Base-by-base conservation (phyloP, 768 basidiomycete genomes). In the Russula earlei region DNA sequence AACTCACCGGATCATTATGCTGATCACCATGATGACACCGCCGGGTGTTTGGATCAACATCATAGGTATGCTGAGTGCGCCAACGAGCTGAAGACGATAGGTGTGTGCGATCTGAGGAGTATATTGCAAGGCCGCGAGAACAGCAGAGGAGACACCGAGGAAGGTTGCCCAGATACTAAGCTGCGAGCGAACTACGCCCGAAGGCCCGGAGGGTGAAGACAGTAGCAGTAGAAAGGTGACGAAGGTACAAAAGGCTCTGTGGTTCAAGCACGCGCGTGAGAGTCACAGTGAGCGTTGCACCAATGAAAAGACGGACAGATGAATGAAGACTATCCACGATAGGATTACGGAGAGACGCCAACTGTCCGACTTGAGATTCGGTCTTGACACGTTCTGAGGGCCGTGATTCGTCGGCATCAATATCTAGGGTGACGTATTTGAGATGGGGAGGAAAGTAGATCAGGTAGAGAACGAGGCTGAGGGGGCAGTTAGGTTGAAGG, bases 21-120 rank as follows among this genome's bases (percentile, higher is more conserved):
- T 88, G 4, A 84, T 59, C 6, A 90, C 86, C 85, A 97, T 94
- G n/a, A 90, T 66, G 3, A 89, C 72, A 1, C 88, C 85, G 4
- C 93, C 94, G 3, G 93, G 93, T 12, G 82, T 91, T 70, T 98
- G 95, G 15, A 99, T 89, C 46, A 81, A 71, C 95, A 99, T 97
- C 83, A 91, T 97, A 1, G 87, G 86, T 54, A 99, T 88, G 65
- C 91, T 93, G 15, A 98, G 74, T 0, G 92, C 91, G 3, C 95
- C 95, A 9, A 98, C 93, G 12, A 95, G 78, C 65, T 83, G 86
- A 29, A 78, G 69, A 5, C 71, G 73, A 63, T 85, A 96, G 1
- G 94, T 98, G 58, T 85, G 82, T 12, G 79, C 62, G 24, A 99
- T 74, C 68, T 96, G 94, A 0, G 95, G 94, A 0, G 83, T 77